Base-by-base conservation (phyloP, 2,329 filamentous ascomycete genomes). In the Penicillium sp. region DNA sequence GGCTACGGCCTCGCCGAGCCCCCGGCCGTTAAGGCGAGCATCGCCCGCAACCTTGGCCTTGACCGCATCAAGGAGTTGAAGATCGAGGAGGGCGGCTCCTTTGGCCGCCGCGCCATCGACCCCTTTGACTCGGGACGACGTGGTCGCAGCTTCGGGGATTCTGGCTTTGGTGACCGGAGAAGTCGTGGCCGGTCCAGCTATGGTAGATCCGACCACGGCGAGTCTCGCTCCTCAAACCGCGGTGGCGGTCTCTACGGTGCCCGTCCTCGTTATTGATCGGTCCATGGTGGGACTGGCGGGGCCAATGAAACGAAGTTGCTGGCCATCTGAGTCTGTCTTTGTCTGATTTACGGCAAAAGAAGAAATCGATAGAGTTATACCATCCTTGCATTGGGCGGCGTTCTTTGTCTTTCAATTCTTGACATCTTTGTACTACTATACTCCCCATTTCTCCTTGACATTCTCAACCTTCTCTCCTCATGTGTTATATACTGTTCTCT, bases 1-100 rank as follows among this genome's bases (percentile, higher is more conserved):
- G 81, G 81, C 6, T 84, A 80, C 76, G 78, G 79, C 5, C 74
- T 83, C 69, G 61, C 73, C 4, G 63, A 69, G 25, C 75, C 79
- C 14, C 82, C 82, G 5, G 28, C 50, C 1, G 55, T 79, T 14
- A 56, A 54, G 20, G 52, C 55, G 4, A 50, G 35, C 5, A 47
- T 73, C 25, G 70, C 68, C 8, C 35, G 57, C 6, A 76, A 71
- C 62, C 58, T 77, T 22, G 73, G 75, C 11, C 65, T 76, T 12
- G 35, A 37, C 2, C 48, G 64, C 11, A 50, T 72, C 10, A 51
- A 60, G 20, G 73, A 72, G 42, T 49, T 78, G 41, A 69, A 66
- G 7, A 47, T 67, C n/a, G 61, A 50, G 20, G 15, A 49, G 25
- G 51, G 47, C 22, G 55, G 49, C 31, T 48, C 43, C 14, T 48